A percentile compares a stretch with the other conserved stretches of the same genome.
Conservation (phyloP, 2,329 filamentous ascomycete genomes). For the Metarhizium anisopliae region DNA sequence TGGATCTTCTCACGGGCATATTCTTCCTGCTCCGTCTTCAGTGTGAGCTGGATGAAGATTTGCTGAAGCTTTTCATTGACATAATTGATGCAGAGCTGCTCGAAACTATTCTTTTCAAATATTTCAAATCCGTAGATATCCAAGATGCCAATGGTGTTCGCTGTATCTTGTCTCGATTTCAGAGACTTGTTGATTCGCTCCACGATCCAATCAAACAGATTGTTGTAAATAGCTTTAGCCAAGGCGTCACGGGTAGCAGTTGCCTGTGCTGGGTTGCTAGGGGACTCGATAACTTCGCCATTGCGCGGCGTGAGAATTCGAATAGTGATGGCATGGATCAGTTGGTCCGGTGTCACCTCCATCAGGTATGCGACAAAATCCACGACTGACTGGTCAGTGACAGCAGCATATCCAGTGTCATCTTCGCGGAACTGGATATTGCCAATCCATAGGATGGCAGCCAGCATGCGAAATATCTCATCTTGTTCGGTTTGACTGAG, state of each 20-base stretch:
- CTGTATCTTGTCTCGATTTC: conserved; percentile 63
- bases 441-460: conserved; percentile 86
- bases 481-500: conserved; percentile 84
- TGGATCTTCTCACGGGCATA: conserved; percentile 93
- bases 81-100: conserved; percentile 99
- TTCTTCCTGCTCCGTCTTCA: conserved; percentile 96
- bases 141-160: conserved; percentile 88
- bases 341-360: conserved; percentile 71
- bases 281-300: conserved; percentile 61
- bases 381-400: conserved; percentile 82
- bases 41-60: conserved; percentile 94
- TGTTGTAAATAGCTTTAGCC: conserved; percentile 93
- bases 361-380: conserved; percentile 92
- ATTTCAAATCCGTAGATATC: conserved; percentile 99
- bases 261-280: conserved; percentile 81
- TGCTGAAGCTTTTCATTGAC: conserved; percentile 99
- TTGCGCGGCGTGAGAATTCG: conserved; percentile 67
- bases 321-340: conserved; percentile 82
- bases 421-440: conserved; percentile 90
- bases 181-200: conserved; percentile 83
- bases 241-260: conserved; percentile 81
- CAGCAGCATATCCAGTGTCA: conserved; percentile 77
- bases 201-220: conserved; percentile 98
- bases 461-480: conserved; percentile 90
- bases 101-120: conserved; percentile 98